phyloP scores from a whole-genome alignment of 371 early-diverging fungal genomes.

The Rhizopus stolonifer region DNA sequence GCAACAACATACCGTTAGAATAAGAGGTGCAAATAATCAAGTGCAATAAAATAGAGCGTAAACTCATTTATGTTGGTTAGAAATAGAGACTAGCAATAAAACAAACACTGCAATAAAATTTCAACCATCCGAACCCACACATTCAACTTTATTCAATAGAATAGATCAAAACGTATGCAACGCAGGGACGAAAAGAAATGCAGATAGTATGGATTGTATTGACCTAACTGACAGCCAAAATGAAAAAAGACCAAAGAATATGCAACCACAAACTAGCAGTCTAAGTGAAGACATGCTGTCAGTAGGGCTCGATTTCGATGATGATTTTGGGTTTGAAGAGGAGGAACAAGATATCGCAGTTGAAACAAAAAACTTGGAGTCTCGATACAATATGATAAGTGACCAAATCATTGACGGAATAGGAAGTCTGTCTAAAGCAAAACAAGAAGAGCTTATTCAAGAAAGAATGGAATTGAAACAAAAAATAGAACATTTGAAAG shows the following conservation, averaged over 20 bases:
- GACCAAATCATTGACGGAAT: not conserved
- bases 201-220: not conserved
- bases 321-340: not conserved
- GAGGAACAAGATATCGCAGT: not conserved
- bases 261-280: not conserved
- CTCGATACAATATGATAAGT: not conserved
- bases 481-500: not conserved
- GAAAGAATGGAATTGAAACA: not conserved
- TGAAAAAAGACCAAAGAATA: not conserved
- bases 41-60: not conserved
- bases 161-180: not conserved
- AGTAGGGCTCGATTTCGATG: not conserved
- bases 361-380: not conserved
- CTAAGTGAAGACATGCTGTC: not conserved
- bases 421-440: not conserved
- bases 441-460: not conserved
- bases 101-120: not conserved
- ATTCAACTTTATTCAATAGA: too few relatives aligned
- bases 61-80: not conserved
- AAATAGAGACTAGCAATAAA: not conserved
- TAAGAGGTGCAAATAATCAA: not conserved
- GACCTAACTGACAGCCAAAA: conserved; percentile 16
- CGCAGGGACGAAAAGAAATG: not conserved
- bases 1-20: not conserved
- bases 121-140: not conserved